phyloP scores from a whole-genome alignment of 1,284 basidiomycete genomes.

The Microbotryomycetes sp. region DNA sequence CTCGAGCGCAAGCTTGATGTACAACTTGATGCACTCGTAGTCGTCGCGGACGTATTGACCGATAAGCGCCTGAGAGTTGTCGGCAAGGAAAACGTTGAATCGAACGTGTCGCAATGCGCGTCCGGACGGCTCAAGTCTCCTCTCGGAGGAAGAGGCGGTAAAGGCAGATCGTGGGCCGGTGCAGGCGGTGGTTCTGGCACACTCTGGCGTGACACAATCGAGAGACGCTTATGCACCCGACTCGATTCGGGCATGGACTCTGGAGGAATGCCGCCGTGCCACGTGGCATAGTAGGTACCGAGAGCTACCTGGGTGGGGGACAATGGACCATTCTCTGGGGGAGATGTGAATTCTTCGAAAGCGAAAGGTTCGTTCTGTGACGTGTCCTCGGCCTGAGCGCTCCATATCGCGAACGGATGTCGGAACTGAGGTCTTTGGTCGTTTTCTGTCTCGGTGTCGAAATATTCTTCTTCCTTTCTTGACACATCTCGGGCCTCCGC shows the following conservation, averaged over 20 bases:
- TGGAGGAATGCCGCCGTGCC: neutral
- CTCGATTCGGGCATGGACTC: neutral
- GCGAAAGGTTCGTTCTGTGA: neutral
- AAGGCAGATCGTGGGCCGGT: neutral
- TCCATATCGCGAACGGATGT: neutral
- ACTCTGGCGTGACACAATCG: neutral
- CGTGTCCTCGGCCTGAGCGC: neutral
- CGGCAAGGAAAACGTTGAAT: neutral
- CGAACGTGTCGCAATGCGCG: neutral
- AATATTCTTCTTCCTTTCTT: too few relatives aligned
- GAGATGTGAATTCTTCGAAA: neutral
- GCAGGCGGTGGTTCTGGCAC: neutral
- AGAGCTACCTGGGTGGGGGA: neutral
- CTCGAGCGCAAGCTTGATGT: neutral
- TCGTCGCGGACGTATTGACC: neutral
- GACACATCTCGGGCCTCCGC: neutral
- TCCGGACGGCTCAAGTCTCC: neutral
- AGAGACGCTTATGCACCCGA: neutral
- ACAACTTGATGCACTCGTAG: neutral
- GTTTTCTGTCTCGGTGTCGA: neutral
- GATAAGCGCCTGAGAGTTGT: neutral
- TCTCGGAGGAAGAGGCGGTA: neutral
- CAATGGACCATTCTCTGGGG: neutral
- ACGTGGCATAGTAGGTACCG: neutral
- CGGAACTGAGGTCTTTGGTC: neutral